phyloP scores from a whole-genome alignment of 192 early-diverging fungal genomes.

The Linnemannia exigua region DNA sequence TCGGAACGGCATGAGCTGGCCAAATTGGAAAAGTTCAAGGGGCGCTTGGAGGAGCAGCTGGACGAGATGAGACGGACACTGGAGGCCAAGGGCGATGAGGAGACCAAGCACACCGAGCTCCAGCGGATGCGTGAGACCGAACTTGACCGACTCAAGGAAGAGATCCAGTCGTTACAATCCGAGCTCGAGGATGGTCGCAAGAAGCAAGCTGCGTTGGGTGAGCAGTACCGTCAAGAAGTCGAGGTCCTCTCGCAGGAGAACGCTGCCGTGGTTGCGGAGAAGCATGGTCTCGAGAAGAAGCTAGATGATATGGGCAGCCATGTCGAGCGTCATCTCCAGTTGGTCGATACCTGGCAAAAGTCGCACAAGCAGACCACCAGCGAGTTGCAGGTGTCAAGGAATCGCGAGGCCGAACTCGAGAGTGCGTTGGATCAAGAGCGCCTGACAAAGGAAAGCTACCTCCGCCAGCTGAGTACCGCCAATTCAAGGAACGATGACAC shows the following conservation, averaged over 20 bases:
- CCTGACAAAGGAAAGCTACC: slow-evolving; percentile 52
- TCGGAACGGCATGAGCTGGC: slow-evolving; percentile 41
- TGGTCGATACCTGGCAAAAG: slow-evolving; percentile 51
- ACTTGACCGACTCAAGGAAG: slow-evolving; percentile 63
- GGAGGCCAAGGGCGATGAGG: slow-evolving; percentile 73
- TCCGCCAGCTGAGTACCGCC: slow-evolving; percentile 49
- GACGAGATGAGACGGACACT: slow-evolving; percentile 64
- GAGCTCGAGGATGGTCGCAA: slow-evolving; percentile 69
- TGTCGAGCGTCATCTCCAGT: slow-evolving; percentile 45
- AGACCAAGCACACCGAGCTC: slow-evolving; percentile 70
- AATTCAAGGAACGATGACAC: slow-evolving; percentile 56
- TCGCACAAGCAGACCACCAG: slow-evolving; percentile 48
- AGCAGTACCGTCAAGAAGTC: slow-evolving; percentile 64
- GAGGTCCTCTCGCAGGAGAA: slow-evolving; percentile 64
- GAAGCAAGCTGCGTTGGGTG: slow-evolving; percentile 59
- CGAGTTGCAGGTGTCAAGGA: slow-evolving; percentile 47
- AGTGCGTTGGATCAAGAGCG: slow-evolving; percentile 52
- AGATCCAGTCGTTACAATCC: slow-evolving; percentile 60
- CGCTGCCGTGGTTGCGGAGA: slow-evolving; percentile 16
- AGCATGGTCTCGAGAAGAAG: slow-evolving; percentile 50
- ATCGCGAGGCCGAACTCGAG: slow-evolving; percentile 44
- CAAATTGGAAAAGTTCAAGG: slow-evolving; percentile 54
- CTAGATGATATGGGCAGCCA: slow-evolving; percentile 45
- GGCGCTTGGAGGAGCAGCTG: slow-evolving; percentile 61
- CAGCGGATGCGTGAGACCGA: slow-evolving; percentile 72